phyloP scores from a whole-genome alignment of 2,329 filamentous ascomycete genomes.

The Dichotomopilus funicola region DNA sequence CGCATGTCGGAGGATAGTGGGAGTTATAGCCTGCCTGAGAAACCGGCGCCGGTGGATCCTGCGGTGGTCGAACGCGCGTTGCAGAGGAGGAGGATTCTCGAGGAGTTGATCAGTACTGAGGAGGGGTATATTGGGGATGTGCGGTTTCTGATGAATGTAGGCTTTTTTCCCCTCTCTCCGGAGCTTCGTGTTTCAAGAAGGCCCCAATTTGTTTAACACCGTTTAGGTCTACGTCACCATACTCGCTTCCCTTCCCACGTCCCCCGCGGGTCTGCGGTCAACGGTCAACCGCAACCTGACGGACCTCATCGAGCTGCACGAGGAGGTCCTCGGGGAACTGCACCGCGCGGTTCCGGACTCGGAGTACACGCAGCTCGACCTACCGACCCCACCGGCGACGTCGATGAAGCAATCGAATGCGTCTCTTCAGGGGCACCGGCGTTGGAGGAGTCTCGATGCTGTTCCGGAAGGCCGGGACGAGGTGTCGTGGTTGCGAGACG shows the following conservation, averaged over 20 bases:
- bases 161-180: conserved; percentile 22
- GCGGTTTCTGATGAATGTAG: conserved; percentile 77
- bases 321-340: conserved; percentile 69
- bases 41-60: conserved; percentile 51
- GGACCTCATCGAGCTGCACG: conserved; percentile 76
- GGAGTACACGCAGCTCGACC: conserved; percentile 47
- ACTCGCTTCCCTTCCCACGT: conserved; percentile 60
- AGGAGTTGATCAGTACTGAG: conserved; percentile 81
- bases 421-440: conserved; percentile 32
- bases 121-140: conserved; percentile 83
- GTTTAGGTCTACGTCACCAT: conserved; percentile 66
- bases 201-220: conserved; percentile 16
- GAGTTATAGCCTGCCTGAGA: conserved; percentile 45
- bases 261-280: conserved; percentile 57
- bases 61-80: conserved; percentile 64
- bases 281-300: conserved; percentile 75
- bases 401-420: conserved; percentile 11
- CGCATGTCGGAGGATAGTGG: conserved; percentile 59
- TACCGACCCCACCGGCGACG: conserved; percentile 15
- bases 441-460: conserved; percentile 44
- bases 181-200: background rate
- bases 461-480: conserved; percentile 37
- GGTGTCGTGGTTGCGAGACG: conserved; percentile 38
- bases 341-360: conserved; percentile 65
- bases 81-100: conserved; percentile 71